A percentile compares a stretch with the other conserved stretches of the same genome.
phyloP scores from a whole-genome alignment of 108 stramenopile genomes.

The Nannochloropsis salina region DNA sequence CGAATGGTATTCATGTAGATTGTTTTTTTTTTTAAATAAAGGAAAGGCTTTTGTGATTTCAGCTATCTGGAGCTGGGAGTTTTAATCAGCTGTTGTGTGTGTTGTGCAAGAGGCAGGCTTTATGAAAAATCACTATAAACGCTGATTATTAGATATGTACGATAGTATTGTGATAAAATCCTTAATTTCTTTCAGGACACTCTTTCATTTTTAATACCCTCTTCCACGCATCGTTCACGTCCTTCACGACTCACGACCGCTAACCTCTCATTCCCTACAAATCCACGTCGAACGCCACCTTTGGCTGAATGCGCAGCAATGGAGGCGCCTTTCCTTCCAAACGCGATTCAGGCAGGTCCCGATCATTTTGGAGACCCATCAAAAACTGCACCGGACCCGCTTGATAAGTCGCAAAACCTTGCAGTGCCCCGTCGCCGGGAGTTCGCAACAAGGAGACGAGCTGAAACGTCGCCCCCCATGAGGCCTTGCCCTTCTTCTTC shows the following conservation, averaged over 20 bases:
- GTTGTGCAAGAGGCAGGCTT: too few relatives aligned
- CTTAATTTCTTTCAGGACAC: too few relatives aligned
- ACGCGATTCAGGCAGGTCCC: slow-evolving; percentile 7
- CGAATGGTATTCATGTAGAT: too few relatives aligned
- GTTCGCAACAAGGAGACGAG: background rate
- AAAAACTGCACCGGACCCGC: background rate
- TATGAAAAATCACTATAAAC: too few relatives aligned
- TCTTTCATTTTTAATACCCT: too few relatives aligned
- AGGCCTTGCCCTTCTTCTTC: slow-evolving; percentile 13
- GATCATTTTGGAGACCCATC: background rate
- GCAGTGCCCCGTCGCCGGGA: background rate
- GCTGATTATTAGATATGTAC: too few relatives aligned
- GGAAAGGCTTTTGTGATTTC: too few relatives aligned
- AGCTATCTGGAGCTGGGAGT: too few relatives aligned
- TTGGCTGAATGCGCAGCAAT: background rate
- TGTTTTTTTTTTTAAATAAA: too few relatives aligned
- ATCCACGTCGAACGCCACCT: slow-evolving; percentile 19
- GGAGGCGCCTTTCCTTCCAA: background rate
- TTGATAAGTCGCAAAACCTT: background rate
- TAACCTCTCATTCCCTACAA: background rate
- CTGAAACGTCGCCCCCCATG: background rate
- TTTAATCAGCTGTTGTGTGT: too few relatives aligned
- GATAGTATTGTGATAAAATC: too few relatives aligned
- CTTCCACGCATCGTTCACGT: too few relatives aligned
- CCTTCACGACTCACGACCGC: background rate